Conservation (phyloP, 768 basidiomycete genomes). For the Dentipellis sp. region DNA sequence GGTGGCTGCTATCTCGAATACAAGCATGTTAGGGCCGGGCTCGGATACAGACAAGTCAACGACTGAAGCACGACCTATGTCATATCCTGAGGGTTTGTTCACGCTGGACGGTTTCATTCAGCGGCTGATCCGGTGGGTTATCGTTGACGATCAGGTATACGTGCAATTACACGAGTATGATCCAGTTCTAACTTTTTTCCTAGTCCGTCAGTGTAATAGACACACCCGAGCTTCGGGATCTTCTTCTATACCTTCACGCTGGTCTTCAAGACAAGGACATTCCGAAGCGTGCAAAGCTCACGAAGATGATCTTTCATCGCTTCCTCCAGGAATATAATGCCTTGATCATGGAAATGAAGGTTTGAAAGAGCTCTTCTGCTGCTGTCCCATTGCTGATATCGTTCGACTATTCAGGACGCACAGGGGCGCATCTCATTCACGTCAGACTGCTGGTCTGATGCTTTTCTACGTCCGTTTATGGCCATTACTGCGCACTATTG, state of each 20-base stretch:
- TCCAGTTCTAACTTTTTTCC: neutral
- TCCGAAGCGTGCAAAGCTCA: conserved; percentile 26
- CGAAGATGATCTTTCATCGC: conserved; percentile 18
- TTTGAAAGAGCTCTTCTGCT: conserved; percentile 5
- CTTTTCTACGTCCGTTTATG: conserved; percentile 28
- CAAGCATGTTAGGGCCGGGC: no score
- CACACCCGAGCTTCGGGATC: conserved; percentile 22
- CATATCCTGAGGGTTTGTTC: conserved; percentile 6
- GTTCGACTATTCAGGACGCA: neutral
- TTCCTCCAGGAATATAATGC: conserved; percentile 16
- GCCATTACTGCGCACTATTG: conserved; percentile 36
- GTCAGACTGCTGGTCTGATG: conserved; percentile 21
- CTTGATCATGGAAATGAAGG: conserved; percentile 18
- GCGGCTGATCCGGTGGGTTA: conserved; percentile 17
- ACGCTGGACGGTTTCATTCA: conserved; percentile 17
- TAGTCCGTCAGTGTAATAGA: conserved; percentile 32
- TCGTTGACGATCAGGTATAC: conserved; percentile 27
- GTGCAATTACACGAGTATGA: neutral
- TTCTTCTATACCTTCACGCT: conserved; percentile 21
- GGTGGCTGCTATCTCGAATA: no score
- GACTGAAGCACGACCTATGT: neutral
- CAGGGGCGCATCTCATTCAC: conserved; percentile 4
- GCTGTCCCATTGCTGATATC: neutral
- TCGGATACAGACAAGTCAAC: no score
- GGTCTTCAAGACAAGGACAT: conserved; percentile 22